These are phyloP conservation scores for Linaria vulgaris DNA, from an alignment of 257 asterid genomes.

Conservation along the genomic window DNA sequence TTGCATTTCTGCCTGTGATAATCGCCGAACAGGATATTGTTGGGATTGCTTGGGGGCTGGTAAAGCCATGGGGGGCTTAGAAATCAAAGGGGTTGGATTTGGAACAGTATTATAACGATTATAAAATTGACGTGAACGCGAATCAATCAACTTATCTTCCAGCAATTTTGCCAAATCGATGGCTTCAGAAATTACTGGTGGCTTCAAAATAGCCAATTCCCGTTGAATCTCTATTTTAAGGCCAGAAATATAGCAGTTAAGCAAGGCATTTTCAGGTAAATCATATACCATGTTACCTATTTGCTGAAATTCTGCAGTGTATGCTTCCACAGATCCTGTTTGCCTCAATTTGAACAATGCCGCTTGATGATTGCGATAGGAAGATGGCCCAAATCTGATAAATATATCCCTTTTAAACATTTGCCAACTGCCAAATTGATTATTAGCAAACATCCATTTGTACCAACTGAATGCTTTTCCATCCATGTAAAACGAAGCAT, in stretches of 20 bases:
- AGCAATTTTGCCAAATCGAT: neutral
- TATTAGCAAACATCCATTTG: neutral
- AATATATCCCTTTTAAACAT: neutral
- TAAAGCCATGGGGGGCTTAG: neutral
- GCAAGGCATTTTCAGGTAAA: neutral
- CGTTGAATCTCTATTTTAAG: neutral
- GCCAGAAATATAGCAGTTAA: neutral
- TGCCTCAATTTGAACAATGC: neutral
- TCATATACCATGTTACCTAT: neutral
- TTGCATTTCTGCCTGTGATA: neutral
- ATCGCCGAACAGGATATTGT: neutral
- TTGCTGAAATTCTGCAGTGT: neutral
- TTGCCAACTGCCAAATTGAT: neutral
- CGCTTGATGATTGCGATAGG: neutral
- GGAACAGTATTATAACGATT: neutral
- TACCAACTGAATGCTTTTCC: conserved; percentile 1
- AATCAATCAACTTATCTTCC: neutral
- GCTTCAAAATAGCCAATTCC: neutral
- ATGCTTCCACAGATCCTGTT: neutral
- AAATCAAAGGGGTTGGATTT: neutral
- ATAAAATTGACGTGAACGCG: neutral
- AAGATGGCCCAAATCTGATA: neutral
- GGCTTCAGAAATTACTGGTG: neutral
- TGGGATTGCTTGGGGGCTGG: neutral
- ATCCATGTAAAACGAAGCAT: neutral